These are phyloP conservation scores for Botrytis porri DNA, from an alignment of 2,329 filamentous ascomycete genomes.

Conservation along the genomic window DNA sequence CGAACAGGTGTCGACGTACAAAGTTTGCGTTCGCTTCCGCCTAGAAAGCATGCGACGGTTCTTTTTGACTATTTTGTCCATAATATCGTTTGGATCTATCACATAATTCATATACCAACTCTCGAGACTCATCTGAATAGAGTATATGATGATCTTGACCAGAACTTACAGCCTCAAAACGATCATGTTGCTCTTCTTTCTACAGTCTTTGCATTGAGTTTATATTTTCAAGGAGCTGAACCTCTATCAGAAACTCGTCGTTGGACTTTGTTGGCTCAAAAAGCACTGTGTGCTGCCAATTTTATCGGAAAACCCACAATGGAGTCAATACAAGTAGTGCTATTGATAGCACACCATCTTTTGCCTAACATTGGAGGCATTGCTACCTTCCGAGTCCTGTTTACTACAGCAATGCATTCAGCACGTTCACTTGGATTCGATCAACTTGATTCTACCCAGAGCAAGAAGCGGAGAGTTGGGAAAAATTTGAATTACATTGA, in stretches of 20 bases:
- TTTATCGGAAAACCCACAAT: slow-evolving; percentile 33
- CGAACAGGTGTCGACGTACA: slow-evolving; percentile 17
- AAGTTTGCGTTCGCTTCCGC: slow-evolving; percentile 22
- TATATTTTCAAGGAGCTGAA: slow-evolving; percentile 24
- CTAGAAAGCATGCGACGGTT: slow-evolving; percentile 20
- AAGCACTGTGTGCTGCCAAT: slow-evolving; percentile 33
- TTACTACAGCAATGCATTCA: slow-evolving; percentile 36
- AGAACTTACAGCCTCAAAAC: slow-evolving; percentile 21
- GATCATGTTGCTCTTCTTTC: slow-evolving; percentile 25
- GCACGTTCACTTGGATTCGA: slow-evolving; percentile 28
- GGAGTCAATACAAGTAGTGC: slow-evolving; percentile 40
- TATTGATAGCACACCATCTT: slow-evolving; percentile 40
- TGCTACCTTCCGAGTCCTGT: slow-evolving; percentile 37
- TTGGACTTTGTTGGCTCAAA: slow-evolving; percentile 27
- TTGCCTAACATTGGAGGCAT: slow-evolving; percentile 40
- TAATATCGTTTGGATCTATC: slow-evolving; percentile 30
- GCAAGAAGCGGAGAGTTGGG: slow-evolving; percentile 27
- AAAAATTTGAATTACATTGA: slow-evolving; percentile 30
- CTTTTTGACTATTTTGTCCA: slow-evolving; percentile 27
- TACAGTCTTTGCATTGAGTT: slow-evolving; percentile 27
- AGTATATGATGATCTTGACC: slow-evolving; percentile 25
- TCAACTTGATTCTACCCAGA: slow-evolving; percentile 26
- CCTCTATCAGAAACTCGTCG: slow-evolving; percentile 15
- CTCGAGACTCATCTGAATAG: slow-evolving; percentile 20
- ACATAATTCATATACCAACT: slow-evolving; percentile 30